A percentile compares a stretch with the other conserved stretches of the same genome.
These are phyloP conservation scores for Dipodascopsis uninucleata DNA, from an alignment of 805 yeast species.

Conservation along the genomic window DNA sequence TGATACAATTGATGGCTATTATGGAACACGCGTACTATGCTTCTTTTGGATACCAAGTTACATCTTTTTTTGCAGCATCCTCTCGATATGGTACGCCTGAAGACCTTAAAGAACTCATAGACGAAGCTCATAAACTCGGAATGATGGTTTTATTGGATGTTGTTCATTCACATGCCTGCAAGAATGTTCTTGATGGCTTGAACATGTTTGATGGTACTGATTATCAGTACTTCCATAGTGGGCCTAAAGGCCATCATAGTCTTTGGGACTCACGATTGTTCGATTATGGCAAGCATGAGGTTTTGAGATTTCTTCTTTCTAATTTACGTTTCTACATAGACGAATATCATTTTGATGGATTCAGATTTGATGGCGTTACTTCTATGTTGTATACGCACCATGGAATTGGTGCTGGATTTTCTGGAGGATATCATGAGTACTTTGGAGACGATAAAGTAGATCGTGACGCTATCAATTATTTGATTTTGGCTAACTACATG, in stretches of 20 bases:
- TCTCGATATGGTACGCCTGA: slow-evolving; percentile 96
- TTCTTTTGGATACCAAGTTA: slow-evolving; percentile 95
- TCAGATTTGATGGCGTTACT: slow-evolving; percentile 95
- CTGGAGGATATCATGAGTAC: slow-evolving; percentile 91
- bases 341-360: slow-evolving; percentile 86
- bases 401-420: slow-evolving; percentile 82
- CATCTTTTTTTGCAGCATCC: slow-evolving; percentile 84
- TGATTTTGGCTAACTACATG: slow-evolving; percentile 86
- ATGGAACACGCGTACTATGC: slow-evolving; percentile 99
- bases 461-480: slow-evolving; percentile 76
- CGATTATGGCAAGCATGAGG: slow-evolving; percentile 89
- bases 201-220: slow-evolving; percentile 94
- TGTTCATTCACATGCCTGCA: slow-evolving; percentile 94
- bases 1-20: slow-evolving; percentile 93
- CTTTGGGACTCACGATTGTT: slow-evolving; percentile 96
- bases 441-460: slow-evolving; percentile 71
- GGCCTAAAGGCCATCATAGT: slow-evolving; percentile 82
- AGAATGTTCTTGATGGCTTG: slow-evolving; percentile 89
- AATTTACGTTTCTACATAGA: slow-evolving; percentile 82
- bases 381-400: slow-evolving; percentile 89
- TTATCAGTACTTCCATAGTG: slow-evolving; percentile 89
- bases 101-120: slow-evolving; percentile 83
- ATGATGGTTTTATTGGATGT: slow-evolving; percentile 83
- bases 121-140: slow-evolving; percentile 86
- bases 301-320: slow-evolving; percentile 76